Evolutionary conservation across 2,329 filamentous ascomycete species (phyloP).

Genomic region (Fusarium udum): DNA sequence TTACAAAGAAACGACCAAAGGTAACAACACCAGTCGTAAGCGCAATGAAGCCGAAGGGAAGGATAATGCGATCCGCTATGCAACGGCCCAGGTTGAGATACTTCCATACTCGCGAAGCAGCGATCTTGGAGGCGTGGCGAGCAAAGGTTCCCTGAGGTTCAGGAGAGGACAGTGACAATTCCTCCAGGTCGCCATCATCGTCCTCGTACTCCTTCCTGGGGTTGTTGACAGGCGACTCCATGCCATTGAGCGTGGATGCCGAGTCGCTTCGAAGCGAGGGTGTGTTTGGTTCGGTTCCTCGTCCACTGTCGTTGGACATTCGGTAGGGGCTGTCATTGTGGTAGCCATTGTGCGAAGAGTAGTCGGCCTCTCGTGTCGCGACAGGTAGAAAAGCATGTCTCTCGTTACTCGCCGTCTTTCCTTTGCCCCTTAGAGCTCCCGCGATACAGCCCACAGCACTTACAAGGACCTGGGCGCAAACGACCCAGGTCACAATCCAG

Average conservation of each 20-base stretch:
- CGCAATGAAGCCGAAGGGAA: conserved; percentile 80
- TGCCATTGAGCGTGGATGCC: conserved; percentile 62
- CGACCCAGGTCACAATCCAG: conserved; percentile 81
- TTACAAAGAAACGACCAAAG: conserved; percentile 85
- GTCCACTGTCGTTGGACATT: conserved; percentile 76
- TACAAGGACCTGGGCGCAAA: conserved; percentile 75
- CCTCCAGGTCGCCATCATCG: conserved; percentile 55
- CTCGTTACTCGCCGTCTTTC: not conserved
- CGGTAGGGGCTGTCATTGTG: conserved; percentile 61
- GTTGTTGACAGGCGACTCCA: conserved; percentile 52
- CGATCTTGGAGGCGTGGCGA: conserved; percentile 62
- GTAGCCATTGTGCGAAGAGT: conserved; percentile 53
- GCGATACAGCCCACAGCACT: conserved; percentile 71
- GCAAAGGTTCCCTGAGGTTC: conserved; percentile 62
- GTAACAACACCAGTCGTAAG: conserved; percentile 78
- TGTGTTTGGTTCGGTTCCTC: conserved; percentile 76
- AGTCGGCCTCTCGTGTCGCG: conserved; percentile 52
- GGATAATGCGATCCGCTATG: conserved; percentile 77
- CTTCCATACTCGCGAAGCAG: conserved; percentile 66
- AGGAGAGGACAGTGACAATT: conserved; percentile 39
- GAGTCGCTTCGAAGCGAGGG: conserved; percentile 73
- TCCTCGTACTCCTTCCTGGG: conserved; percentile 61
- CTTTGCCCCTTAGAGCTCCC: conserved; percentile 9
- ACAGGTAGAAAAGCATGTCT: conserved; percentile 69
- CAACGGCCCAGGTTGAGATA: conserved; percentile 70